phyloP scores from a whole-genome alignment of 129 eudicot genomes.

The Centaurea solstitialis region DNA sequence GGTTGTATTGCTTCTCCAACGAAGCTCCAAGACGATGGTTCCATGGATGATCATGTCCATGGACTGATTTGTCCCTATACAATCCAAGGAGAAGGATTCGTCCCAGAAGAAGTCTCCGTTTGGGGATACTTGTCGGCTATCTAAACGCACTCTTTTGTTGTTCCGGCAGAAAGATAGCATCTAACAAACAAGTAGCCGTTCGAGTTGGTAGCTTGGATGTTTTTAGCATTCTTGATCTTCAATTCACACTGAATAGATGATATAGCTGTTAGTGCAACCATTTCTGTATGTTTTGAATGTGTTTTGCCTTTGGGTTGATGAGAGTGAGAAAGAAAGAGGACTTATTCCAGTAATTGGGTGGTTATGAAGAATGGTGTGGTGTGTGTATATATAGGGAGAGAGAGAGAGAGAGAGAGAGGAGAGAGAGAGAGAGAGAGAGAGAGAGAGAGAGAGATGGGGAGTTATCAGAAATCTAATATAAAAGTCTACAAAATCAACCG shows the following conservation, averaged over 20 bases:
- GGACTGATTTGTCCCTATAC: conserved; percentile 39
- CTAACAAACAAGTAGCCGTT: not conserved
- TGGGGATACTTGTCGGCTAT: conserved; percentile 8
- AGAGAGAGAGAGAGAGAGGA: no score
- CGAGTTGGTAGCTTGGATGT: not conserved
- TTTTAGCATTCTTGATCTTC: not conserved
- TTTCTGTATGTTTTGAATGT: not conserved
- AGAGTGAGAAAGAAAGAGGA: not conserved
- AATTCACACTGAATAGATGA: conserved; percentile 20
- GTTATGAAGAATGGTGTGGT: not conserved
- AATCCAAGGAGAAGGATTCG: conserved; percentile 43
- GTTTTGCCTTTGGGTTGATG: not conserved
- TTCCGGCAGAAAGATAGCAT: not conserved
- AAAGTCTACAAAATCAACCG: not conserved
- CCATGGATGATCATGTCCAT: not conserved
- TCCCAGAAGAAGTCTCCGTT: conserved; percentile 34
- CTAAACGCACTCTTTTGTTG: not conserved
- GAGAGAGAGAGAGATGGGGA: not conserved
- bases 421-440: not conserved
- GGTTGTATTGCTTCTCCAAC: conserved; percentile 1
- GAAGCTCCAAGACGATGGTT: not conserved
- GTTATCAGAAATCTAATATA: not conserved
- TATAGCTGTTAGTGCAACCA: conserved; percentile 11
- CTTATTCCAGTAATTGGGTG: not conserved
- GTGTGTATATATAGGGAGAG: not conserved